Evolutionary conservation across 306 rosid genomes (phyloP).

Genomic region (Datisca glomerata): DNA sequence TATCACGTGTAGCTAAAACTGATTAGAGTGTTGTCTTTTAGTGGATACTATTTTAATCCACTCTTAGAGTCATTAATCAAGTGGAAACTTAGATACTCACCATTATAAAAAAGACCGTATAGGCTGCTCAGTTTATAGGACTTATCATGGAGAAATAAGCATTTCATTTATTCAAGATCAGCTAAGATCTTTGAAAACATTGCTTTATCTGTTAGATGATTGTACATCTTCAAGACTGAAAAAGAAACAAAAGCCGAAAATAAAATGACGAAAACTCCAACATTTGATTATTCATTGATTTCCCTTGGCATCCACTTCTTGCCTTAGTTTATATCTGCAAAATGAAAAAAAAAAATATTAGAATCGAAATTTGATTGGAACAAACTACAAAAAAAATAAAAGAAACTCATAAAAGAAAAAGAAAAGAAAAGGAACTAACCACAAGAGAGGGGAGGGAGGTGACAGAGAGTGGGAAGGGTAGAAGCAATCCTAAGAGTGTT

Average conservation of each 20-base stretch:
- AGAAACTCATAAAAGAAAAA: no score
- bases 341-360: background rate
- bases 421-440: conserved; percentile 10
- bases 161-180: conserved; percentile 6
- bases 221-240: background rate
- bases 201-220: background rate
- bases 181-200: background rate
- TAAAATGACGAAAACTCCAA: conserved; percentile 6
- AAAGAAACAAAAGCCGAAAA: background rate
- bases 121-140: background rate
- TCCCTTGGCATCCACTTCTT: conserved; percentile 1
- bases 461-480: conserved; percentile 42
- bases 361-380: background rate
- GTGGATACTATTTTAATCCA: no score
- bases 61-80: no score
- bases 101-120: background rate
- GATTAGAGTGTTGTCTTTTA: no score
- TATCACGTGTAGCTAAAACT: no score
- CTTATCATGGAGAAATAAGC: background rate
- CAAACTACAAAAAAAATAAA: background rate
- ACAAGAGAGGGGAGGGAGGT: conserved; percentile 30
- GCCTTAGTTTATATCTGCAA: conserved; percentile 14
- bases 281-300: conserved; percentile 15
- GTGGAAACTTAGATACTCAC: no score
- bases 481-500: conserved; percentile 43